A percentile compares a stretch with the other conserved stretches of the same genome.
phyloP scores from a whole-genome alignment of 169 alveolate genomes.

The Eimeria nieschulzi region DNA sequence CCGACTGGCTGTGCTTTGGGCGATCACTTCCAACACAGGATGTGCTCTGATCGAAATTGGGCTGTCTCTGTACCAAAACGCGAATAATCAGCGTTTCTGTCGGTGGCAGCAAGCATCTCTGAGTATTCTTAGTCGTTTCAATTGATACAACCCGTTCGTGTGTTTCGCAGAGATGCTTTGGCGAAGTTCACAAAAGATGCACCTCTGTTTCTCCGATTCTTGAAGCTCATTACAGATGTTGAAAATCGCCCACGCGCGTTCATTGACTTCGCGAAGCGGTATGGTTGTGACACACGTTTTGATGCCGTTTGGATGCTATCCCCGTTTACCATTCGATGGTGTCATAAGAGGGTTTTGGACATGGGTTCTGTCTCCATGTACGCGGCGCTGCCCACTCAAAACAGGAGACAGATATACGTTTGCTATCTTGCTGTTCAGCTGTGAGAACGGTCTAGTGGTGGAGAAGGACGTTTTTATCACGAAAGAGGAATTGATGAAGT shows the following conservation, averaged over 20 bases:
- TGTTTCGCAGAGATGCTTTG: conserved; percentile 80
- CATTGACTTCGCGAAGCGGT: conserved; percentile 86
- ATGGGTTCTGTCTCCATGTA: no score
- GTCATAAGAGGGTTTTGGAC: no score
- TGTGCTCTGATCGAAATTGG: no score
- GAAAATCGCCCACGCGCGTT: conserved; percentile 86
- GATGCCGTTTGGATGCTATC: no score
- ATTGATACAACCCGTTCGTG: neutral
- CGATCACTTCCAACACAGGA: no score
- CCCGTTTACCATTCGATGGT: no score
- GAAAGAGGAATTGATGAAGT: conserved; percentile 85
- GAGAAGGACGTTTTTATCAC: conserved; percentile 89
- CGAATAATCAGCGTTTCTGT: no score
- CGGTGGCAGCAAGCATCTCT: no score
- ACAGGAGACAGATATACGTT: neutral
- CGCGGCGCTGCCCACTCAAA: no score
- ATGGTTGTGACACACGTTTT: no score
- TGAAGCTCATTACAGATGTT: conserved; percentile 86
- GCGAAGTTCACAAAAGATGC: conserved; percentile 86
- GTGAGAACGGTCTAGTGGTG: conserved; percentile 88
- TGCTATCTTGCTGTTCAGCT: conserved; percentile 75
- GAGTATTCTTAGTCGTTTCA: neutral
- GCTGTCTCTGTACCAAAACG: no score
- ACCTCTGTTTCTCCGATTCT: conserved; percentile 86
- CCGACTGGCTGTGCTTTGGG: no score